Base-by-base conservation (phyloP, 495 filamentous ascomycete genomes). In the Entonaema liquescens region DNA sequence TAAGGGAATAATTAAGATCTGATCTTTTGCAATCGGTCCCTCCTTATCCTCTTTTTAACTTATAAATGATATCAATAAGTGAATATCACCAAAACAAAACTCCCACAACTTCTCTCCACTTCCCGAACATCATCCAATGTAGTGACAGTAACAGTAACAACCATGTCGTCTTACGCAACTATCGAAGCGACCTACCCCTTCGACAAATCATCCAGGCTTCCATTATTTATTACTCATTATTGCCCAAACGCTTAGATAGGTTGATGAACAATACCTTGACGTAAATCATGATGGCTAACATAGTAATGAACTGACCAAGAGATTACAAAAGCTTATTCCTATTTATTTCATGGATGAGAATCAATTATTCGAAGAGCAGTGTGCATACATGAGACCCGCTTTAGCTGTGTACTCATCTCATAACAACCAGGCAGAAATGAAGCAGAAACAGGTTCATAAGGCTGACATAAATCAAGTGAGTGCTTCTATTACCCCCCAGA, bases 261-360 rank as follows among this genome's bases (percentile, higher is more conserved):
- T 28, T 29, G 29, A 64, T 38, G 56, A 59, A 36, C 52, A 35
- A 62, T 52, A 57, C 57, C 52, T 49, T 50, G 55, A 53, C 61
- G 56, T 26, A 50, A 57, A 72, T 68, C 70, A 62, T 62, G 50
- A 66, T 25, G 54, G 47, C 65, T 57, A 68, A 50, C 49, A 60
- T 53, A 55, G 28, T 53, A 28, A 26, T 58, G 13, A n/a, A 60
- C 44, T 64, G 55, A 59, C 62, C 62, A 65, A 61, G 56, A 65
- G 35, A 57, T 62, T 62, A 63, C 59, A 54, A 67, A 40, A 67
- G 42, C 19, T 9, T 47, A 62, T 28, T 49, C 44, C 29, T 59
- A 17, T 28, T 49, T 19, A 55, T 44, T 49, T 23, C 40, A 60
- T 52, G 33, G 55, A 17, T 57, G 54, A 53, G 42, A 25, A 52